A percentile compares a stretch with the other conserved stretches of the same genome.
phyloP scores from a whole-genome alignment of 108 stramenopile species.

The Stephanodiscus minutulus region DNA sequence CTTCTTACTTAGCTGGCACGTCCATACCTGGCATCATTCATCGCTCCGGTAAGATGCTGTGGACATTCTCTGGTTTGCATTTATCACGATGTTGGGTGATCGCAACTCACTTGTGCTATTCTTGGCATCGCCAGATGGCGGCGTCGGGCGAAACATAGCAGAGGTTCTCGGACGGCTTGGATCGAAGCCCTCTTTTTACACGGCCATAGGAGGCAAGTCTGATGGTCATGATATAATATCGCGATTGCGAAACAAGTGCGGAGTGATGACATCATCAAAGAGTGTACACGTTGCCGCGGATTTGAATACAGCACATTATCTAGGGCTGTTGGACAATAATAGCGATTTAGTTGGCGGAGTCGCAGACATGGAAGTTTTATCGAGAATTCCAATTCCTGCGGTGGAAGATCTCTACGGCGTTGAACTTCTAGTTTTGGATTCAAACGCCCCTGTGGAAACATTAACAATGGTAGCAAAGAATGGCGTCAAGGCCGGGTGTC shows the following conservation, averaged over 20 bases:
- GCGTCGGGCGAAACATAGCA: conserved; percentile 71
- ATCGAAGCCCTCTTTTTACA: conserved; percentile 55
- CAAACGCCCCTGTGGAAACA: conserved; percentile 56
- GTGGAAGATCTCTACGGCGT: conserved; percentile 32
- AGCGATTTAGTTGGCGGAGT: conserved; percentile 81
- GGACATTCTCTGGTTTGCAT: neutral
- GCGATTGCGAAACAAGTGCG: conserved; percentile 51
- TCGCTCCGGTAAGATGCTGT: conserved; percentile 23
- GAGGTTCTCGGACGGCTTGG: conserved; percentile 70
- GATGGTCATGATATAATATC: conserved; percentile 46
- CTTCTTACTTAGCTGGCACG: conserved; percentile 45
- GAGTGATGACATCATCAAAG: conserved; percentile 28
- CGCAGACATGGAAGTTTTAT: conserved; percentile 81
- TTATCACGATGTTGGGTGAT: neutral
- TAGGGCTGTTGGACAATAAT: conserved; percentile 64
- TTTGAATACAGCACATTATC: conserved; percentile 72
- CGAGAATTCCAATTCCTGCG: conserved; percentile 50
- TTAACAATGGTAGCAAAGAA: conserved; percentile 46
- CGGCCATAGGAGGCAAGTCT: conserved; percentile 75
- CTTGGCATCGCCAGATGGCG: conserved; percentile 49
- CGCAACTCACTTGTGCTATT: too few relatives aligned
- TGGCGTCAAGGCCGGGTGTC: conserved; percentile 34
- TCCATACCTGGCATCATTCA: conserved; percentile 56
- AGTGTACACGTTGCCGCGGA: conserved; percentile 27
- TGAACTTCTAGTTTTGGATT: conserved; percentile 72